Evolutionary conservation across 768 basidiomycete species (phyloP), one percentile per base, ranked within the genome.

Genomic region (Zangia roseola): DNA sequence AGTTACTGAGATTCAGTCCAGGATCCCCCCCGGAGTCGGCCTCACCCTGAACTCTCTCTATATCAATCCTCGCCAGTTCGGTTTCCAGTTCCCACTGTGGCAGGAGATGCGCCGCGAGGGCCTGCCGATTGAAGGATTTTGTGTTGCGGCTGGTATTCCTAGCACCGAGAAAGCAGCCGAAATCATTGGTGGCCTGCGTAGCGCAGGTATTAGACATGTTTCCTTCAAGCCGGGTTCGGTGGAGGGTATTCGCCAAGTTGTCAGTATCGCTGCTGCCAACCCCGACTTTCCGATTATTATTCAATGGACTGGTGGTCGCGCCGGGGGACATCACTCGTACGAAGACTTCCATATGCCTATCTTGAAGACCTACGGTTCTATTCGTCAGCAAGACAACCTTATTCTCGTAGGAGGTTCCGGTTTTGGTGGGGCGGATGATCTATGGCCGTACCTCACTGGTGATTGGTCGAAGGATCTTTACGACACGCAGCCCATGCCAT

Each of bases 281-380:
- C 88, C 95, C 26, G 86, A 92, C 72, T 98, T 91, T 79, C 95
- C 97, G 9, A 84, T 99, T 70, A 94, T 99, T 70, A 75, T 97
- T 54, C 97, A 98, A 65, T 98, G 97, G 97, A 99, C 97, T 42
- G 97, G 97, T 60, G 97, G 97, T 30, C 92, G 97, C 57, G 97
- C 94, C 17, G 97, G 97, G 53, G 97, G 97, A 42, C 97, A 99
- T 60, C 97, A 98, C 73, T 94, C 91, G 3, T 98, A 85, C 69
- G 97, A 99, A 68, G 97, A 99, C 67, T 94, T 98, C 82, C 95
- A 97, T 62, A 93, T 94, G 68, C 95, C 97, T 1, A 82, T 97
- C 58, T 75, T 98, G 42, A 73, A 86, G 33, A 97, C 94, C 0
- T 99, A 99, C 68, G 79, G 84, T 31, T 72, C 87, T 14, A 97